These are phyloP conservation scores for Cystobasidium onofrii DNA, from an alignment of 768 basidiomycete genomes.

Conservation along the genomic window DNA sequence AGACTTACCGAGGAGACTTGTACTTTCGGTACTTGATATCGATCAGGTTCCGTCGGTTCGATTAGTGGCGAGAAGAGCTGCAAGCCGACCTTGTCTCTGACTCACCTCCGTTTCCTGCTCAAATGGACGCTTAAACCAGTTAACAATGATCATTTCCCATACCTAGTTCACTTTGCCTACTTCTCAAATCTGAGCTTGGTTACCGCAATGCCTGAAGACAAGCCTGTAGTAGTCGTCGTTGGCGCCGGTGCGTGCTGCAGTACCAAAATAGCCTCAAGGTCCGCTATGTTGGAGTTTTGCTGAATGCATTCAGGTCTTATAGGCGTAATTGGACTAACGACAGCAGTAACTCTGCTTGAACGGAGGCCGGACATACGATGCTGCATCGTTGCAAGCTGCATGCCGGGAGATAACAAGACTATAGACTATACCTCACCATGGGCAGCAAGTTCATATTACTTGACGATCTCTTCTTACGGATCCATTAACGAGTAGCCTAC, in stretches of 20 bases:
- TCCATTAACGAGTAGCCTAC: not conserved
- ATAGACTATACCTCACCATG: slow-evolving; percentile 28
- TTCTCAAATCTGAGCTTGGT: no score
- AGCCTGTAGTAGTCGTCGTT: not conserved
- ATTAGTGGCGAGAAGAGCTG: no score
- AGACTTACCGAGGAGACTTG: no score
- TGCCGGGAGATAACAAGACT: slow-evolving; percentile 42
- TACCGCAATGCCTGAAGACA: not conserved
- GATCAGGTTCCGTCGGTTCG: no score
- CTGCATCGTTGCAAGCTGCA: slow-evolving; percentile 44
- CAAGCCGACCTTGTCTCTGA: no score
- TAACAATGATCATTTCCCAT: no score
- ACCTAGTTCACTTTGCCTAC: no score
- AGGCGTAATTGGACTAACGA: slow-evolving; percentile 47
- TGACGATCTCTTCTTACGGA: not conserved
- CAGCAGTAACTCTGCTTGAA: slow-evolving; percentile 44
- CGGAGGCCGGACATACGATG: slow-evolving; percentile 34
- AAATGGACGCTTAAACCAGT: no score
- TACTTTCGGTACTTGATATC: no score
- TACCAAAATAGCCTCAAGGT: not conserved
- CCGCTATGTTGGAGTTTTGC: not conserved
- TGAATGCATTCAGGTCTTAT: not conserved
- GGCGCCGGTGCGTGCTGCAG: slow-evolving; percentile 22
- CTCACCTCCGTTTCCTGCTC: no score
- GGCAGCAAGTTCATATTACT: slow-evolving; percentile 11